Evolutionary conservation across 2,329 filamentous ascomycete genomes (phyloP).

Genomic region (Aphanoascus verrucosus): DNA sequence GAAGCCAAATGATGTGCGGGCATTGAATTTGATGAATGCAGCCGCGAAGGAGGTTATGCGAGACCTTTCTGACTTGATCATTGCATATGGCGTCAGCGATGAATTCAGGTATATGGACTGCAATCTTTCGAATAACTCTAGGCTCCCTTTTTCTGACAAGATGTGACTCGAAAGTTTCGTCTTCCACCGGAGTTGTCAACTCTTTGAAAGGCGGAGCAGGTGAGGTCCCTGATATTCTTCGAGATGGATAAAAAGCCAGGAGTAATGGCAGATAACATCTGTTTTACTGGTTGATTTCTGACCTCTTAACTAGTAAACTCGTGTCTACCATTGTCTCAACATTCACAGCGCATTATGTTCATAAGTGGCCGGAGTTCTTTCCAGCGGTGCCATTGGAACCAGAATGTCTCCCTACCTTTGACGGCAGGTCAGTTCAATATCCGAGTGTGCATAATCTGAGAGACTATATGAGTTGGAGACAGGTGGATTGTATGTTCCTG

Average conservation of each 20-base stretch:
- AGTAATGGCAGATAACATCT: background rate
- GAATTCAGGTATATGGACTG: conserved; percentile 54
- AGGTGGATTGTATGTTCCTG: conserved; percentile 69
- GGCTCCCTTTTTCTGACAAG: background rate
- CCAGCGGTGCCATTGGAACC: conserved; percentile 57
- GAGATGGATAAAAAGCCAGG: background rate
- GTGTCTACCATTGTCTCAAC: conserved; percentile 84
- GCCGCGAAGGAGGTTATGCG: conserved; percentile 76
- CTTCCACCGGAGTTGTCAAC: conserved; percentile 66
- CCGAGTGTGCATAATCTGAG: conserved; percentile 70
- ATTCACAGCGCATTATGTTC: conserved; percentile 84
- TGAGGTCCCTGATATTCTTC: conserved; percentile 31
- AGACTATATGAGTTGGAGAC: conserved; percentile 95
- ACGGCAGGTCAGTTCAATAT: conserved; percentile 84
- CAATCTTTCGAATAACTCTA: background rate
- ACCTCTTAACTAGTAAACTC: conserved; percentile 58
- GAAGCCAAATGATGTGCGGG: conserved; percentile 85
- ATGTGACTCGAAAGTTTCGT: conserved; percentile 66
- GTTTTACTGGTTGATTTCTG: background rate
- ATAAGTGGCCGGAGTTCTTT: conserved; percentile 68
- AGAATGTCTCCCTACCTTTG: conserved; percentile 71
- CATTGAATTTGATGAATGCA: conserved; percentile 86
- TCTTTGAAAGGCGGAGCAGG: conserved; percentile 80
- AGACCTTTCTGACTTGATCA: conserved; percentile 70
- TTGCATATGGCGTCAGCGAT: conserved; percentile 90